Evolutionary conservation across 768 basidiomycete genomes (phyloP).

Genomic region (Exsudoporus frostii): DNA sequence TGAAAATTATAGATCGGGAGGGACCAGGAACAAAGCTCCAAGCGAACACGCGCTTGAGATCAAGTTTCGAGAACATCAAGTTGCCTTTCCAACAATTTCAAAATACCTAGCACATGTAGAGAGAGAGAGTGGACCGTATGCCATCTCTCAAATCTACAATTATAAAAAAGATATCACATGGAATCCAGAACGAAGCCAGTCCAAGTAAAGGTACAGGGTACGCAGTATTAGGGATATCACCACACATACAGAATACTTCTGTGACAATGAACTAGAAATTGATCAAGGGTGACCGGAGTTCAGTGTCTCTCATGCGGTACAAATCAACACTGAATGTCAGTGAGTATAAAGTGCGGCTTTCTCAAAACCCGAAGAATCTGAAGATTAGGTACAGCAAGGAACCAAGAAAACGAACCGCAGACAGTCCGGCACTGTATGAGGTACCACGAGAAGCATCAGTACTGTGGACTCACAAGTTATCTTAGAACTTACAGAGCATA

Average conservation of each 20-base stretch:
- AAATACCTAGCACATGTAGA: conserved; percentile 1
- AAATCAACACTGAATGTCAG: neutral
- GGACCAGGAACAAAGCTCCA: neutral
- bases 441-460: conserved; percentile 3
- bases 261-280: neutral
- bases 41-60: neutral
- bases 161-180: neutral
- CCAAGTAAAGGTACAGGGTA: conserved; percentile 13
- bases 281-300: neutral
- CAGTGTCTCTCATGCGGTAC: conserved; percentile 3
- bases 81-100: neutral
- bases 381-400: conserved; percentile 77
- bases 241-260: conserved; percentile 1
- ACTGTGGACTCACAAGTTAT: neutral
- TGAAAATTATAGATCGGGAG: neutral
- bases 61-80: conserved; percentile 10
- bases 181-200: neutral
- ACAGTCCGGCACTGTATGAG: conserved; percentile 63
- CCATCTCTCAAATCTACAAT: conserved; percentile 5
- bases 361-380: conserved; percentile 62
- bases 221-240: conserved; percentile 7
- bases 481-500: conserved; percentile 45
- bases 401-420: conserved; percentile 76
- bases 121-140: neutral
- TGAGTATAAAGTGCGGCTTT: neutral